Evolutionary conservation across 1,139 yeast genomes (phyloP).

Genomic region (Pichia sp.): DNA sequence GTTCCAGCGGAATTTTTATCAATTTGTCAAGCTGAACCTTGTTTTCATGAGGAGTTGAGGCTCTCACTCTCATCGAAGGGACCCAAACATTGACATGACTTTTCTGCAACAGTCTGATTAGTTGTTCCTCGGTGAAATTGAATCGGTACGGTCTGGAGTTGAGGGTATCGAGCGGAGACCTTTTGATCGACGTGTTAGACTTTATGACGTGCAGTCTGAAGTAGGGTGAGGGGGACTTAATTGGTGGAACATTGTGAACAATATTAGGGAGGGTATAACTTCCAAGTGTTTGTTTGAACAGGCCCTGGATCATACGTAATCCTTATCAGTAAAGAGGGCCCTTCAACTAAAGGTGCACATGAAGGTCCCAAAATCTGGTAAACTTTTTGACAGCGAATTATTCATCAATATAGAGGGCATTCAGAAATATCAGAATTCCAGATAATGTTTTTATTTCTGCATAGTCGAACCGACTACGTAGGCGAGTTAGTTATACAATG

Average conservation of each 20-base stretch:
- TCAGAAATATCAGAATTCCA: too few relatives aligned
- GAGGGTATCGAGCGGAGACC: constrained; percentile 8
- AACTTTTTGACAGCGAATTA: too few relatives aligned
- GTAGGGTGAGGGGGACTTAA: constrained; percentile 13
- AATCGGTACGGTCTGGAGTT: constrained; percentile 18
- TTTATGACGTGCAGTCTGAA: constrained; percentile 12
- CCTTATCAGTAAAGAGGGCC: too few relatives aligned
- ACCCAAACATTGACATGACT: constrained; percentile 7
- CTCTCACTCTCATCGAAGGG: background rate
- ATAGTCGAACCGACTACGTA: background rate
- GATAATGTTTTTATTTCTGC: background rate
- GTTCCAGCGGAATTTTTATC: constrained; percentile 3
- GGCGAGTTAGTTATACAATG: background rate
- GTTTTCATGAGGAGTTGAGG: background rate
- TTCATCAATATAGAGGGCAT: too few relatives aligned
- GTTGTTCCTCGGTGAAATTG: constrained; percentile 1
- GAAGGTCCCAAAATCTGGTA: too few relatives aligned
- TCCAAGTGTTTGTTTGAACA: constrained; percentile 32
- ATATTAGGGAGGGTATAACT: background rate
- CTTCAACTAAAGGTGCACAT: too few relatives aligned
- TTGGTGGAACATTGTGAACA: background rate
- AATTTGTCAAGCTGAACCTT: background rate
- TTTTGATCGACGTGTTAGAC: background rate
- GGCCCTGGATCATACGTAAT: constrained; percentile 37
- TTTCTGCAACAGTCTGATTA: background rate